phyloP scores from a whole-genome alignment of 2,329 filamentous ascomycete genomes.

The Trichoderma aggressivum region DNA sequence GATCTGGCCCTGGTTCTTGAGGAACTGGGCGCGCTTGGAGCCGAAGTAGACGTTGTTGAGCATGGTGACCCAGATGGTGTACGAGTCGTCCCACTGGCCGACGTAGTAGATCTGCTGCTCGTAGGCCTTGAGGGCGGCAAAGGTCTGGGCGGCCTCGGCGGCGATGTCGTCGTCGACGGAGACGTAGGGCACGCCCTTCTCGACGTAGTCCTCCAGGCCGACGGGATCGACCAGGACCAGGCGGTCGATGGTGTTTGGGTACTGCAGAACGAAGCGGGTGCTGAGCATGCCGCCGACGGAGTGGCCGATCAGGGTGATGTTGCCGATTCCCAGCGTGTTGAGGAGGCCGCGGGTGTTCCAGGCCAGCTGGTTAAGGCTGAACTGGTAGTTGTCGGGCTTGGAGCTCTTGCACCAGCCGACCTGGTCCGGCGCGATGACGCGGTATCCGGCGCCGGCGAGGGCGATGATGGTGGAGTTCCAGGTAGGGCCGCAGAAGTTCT shows the following conservation, averaged over 20 bases:
- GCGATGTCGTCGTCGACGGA: constrained; percentile 39
- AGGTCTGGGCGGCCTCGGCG: constrained; percentile 40
- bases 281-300: constrained; percentile 55
- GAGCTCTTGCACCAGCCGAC: constrained; percentile 57
- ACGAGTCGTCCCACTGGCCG: constrained; percentile 45
- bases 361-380: constrained; percentile 49
- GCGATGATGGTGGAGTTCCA: constrained; percentile 47
- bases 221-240: constrained; percentile 51
- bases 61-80: constrained; percentile 56
- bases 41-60: constrained; percentile 50
- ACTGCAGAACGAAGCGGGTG: constrained; percentile 50
- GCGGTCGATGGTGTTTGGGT: constrained; percentile 40
- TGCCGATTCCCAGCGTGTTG: constrained; percentile 40
- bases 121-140: constrained; percentile 44
- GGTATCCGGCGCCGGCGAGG: constrained; percentile 44
- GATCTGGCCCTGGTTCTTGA: constrained; percentile 47
- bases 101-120: constrained; percentile 49
- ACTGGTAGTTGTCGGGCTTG: constrained; percentile 50
- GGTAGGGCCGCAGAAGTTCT: constrained; percentile 54
- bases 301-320: constrained; percentile 50
- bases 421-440: constrained; percentile 53
- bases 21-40: constrained; percentile 39
- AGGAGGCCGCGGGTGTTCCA: constrained; percentile 50
- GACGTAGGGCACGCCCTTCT: constrained; percentile 46
- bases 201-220: constrained; percentile 53